Base-by-base conservation (phyloP, 192 early-diverging fungal genomes). In the Coemansia sp. region DNA sequence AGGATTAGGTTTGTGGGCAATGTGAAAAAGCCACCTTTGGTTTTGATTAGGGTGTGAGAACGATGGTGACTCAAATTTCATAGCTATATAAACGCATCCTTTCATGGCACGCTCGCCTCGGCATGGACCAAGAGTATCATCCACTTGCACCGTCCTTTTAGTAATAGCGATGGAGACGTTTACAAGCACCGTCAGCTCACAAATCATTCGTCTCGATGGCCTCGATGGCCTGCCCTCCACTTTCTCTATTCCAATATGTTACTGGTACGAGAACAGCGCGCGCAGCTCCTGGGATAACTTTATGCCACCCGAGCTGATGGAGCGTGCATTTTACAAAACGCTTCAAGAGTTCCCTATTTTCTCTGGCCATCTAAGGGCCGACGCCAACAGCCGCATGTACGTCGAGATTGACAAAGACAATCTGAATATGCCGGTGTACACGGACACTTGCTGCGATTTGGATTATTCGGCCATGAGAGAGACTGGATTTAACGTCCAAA, bases 361-460 rank as follows among this genome's bases (percentile, higher is more conserved):
- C 5, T 61, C 57, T 14, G 75, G 75, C 1, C 53, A 62, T 12
- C n/a, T 71, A 11, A 59, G 2, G n/a, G 16, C 49, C 5, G 65
- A 41, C 6, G 5, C 34, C n/a, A 48, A 53, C 11, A 62, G 75
- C 1, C 45, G 60, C 12, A 24, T 23, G 6, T n/a, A 63, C 6
- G 20, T 76, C 6, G 53, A 57, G 14, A 61, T 71, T 1, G 61
- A 77, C 26, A 21, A 36, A 20, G 18, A 44, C 56, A 48, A 77
- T 33, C 24, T 77, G 14, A 77, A 72, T 56, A 62, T 77, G 66
- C 75, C 75, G 33, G 62, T 60, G 30, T 77, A 64, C 20, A 46
- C 21, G 0, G 69, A 68, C 56, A 64, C 75, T 8, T 33, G 26
- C 2, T 65, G 66, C 52, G 12, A 57, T 0, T n/a, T 64, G 23